These are phyloP conservation scores for Xerocomellus amylosporus DNA, from an alignment of 768 basidiomycete species.

Conservation along the genomic window DNA sequence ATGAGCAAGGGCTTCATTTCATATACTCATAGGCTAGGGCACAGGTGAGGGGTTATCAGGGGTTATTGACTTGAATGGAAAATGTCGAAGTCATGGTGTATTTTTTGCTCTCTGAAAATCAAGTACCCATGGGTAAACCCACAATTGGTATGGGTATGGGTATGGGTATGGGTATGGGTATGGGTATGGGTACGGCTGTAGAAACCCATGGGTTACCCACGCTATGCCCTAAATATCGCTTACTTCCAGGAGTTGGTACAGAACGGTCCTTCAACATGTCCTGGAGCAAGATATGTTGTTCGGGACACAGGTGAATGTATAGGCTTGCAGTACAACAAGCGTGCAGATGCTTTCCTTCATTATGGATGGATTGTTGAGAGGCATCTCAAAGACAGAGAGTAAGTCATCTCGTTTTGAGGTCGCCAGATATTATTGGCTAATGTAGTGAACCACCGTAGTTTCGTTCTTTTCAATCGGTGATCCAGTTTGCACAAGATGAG, in stretches of 20 bases:
- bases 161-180: too few relatives aligned
- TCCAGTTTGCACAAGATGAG: constrained; percentile 99
- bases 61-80: too few relatives aligned
- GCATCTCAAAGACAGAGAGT: constrained; percentile 98
- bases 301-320: constrained; percentile 97
- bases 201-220: too few relatives aligned
- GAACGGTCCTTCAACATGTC: constrained; percentile 92
- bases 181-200: too few relatives aligned
- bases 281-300: constrained; percentile 94
- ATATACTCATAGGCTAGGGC: too few relatives aligned
- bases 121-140: too few relatives aligned
- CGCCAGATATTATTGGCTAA: background rate
- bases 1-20: too few relatives aligned
- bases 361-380: constrained; percentile 99
- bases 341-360: constrained; percentile 90
- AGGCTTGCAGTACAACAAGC: constrained; percentile 94
- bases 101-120: too few relatives aligned
- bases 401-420: constrained; percentile 37
- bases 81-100: too few relatives aligned
- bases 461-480: constrained; percentile 88
- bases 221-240: too few relatives aligned
- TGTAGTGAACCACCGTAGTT: constrained; percentile 8
- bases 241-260: constrained; percentile 93
- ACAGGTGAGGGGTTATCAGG: too few relatives aligned
- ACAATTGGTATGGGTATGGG: too few relatives aligned